Evolutionary conservation across 1,139 yeast species (phyloP), one percentile per base, ranked within the genome.

Genomic region (Pichia sp.): DNA sequence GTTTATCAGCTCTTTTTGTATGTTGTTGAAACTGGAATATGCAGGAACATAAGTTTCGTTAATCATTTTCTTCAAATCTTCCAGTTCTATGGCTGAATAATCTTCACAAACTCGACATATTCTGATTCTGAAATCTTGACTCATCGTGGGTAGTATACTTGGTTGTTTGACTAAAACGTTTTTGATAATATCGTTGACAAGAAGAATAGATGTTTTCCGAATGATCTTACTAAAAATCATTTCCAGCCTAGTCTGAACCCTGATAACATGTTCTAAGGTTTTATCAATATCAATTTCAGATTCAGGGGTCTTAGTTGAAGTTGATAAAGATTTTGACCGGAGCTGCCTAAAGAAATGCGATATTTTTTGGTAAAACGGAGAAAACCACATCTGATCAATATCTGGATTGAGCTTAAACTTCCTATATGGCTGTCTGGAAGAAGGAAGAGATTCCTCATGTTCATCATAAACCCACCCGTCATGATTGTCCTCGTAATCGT

Each of bases 141-240:
- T 27, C 6, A 41, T n/a, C 11, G 5, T 10, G 5, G 41, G 37
- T 5, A 49, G 26, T 4, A 49, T 43, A 7, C 32, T 7, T 28
- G 41, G 46, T 36, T 49, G 52, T 29, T 36, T 45, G 5, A 36
- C 37, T 9, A 49, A 27, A 1, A 29, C 36, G 31, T 47, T 49
- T 35, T 49, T 49, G 7, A 43, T 8, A 6, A 35, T 32, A 37
- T 45, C 49, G 27, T 27, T 16, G 6, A 42, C 34, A 31, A 41
- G 38, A 16, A 49, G 27, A 10, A 49, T 10, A 10, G 41, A 29
- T n/a, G 52, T 41, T 33, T 45, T 41, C 10, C 23, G 23, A 16
- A 16, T 16, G 2, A 16, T 16, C 23, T 16, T 16, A 16, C 23
- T 8, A 31, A 31, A 31, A 31, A 31, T 31, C 2, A 11, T 11